These are phyloP conservation scores for Pythium plurisporium DNA, from an alignment of 352 stramenopile genomes.

Conservation along the genomic window DNA sequence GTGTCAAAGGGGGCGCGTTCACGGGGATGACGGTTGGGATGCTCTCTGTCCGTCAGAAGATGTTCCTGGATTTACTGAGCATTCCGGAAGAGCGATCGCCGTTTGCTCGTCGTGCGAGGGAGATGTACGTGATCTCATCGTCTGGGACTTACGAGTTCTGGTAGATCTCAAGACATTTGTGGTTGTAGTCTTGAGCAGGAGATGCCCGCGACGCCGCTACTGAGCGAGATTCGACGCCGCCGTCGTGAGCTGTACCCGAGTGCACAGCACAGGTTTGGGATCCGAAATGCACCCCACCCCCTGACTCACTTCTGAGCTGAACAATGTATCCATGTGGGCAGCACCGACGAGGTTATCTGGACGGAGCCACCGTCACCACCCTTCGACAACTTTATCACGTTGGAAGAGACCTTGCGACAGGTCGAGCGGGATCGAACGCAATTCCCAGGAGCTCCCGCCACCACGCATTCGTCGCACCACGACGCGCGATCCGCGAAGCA, in stretches of 20 bases:
- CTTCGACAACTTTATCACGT: neutral
- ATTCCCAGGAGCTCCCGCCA: neutral
- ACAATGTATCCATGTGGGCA: neutral
- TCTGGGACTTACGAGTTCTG: too few species aligned
- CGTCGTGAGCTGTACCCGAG: conserved; percentile 12
- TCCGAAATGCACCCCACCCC: neutral
- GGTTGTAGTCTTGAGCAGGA: conserved; percentile 4
- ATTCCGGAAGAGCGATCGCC: conserved; percentile 35
- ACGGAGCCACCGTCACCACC: conserved; percentile 5
- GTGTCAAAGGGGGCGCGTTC: conserved; percentile 23
- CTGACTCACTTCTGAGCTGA: neutral
- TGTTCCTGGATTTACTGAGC: conserved; percentile 36
- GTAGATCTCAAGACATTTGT: neutral
- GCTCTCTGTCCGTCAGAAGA: conserved; percentile 29
- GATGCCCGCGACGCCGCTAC: conserved; percentile 11
- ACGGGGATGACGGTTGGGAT: conserved; percentile 31
- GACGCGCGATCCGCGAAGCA: neutral
- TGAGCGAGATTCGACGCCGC: conserved; percentile 11
- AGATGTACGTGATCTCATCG: too few species aligned
- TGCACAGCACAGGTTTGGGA: conserved; percentile 1
- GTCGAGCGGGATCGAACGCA: neutral
- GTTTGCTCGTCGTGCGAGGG: conserved; percentile 23
- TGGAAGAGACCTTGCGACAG: neutral
- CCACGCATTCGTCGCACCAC: neutral
- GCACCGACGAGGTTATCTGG: conserved; percentile 14